Conservation (phyloP, 371 early-diverging fungal genomes). For the Cokeromyces recurvatus region DNA sequence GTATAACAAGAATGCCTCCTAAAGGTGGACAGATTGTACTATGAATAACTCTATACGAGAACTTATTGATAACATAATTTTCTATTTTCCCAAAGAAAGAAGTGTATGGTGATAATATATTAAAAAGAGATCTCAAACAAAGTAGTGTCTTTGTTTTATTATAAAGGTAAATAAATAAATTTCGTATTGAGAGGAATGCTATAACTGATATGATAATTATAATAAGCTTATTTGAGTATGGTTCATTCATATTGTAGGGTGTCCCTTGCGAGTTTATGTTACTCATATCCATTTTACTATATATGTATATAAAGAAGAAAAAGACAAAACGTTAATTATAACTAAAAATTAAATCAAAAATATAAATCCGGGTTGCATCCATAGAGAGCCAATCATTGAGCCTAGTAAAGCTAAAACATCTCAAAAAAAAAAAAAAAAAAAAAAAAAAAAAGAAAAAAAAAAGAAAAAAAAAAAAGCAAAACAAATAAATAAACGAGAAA, state of each 20-base stretch:
- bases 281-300: constrained; percentile 12
- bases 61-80: too few species aligned
- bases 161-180: background rate
- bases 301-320: background rate
- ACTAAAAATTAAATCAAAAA: too few species aligned
- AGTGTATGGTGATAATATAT: background rate
- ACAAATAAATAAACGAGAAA: too few species aligned
- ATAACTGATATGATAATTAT: constrained; percentile 16
- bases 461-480: too few species aligned
- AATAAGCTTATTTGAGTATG: constrained; percentile 16
- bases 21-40: constrained; percentile 31
- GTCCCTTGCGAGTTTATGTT: constrained; percentile 17
- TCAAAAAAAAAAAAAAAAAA: too few species aligned
- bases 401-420: constrained; percentile 3
- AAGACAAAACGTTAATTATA: background rate
- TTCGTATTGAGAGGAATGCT: constrained; percentile 17
- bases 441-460: too few species aligned
- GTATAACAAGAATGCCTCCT: constrained; percentile 39
- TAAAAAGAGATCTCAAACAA: background rate
- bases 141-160: background rate
- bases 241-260: constrained; percentile 19
- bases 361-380: constrained; percentile 1
- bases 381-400: constrained; percentile 1
- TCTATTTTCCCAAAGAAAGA: too few species aligned
- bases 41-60: constrained; percentile 13